Base-by-base conservation (phyloP, 2,329 filamentous ascomycete species). In the Graphilbum fragrans region DNA sequence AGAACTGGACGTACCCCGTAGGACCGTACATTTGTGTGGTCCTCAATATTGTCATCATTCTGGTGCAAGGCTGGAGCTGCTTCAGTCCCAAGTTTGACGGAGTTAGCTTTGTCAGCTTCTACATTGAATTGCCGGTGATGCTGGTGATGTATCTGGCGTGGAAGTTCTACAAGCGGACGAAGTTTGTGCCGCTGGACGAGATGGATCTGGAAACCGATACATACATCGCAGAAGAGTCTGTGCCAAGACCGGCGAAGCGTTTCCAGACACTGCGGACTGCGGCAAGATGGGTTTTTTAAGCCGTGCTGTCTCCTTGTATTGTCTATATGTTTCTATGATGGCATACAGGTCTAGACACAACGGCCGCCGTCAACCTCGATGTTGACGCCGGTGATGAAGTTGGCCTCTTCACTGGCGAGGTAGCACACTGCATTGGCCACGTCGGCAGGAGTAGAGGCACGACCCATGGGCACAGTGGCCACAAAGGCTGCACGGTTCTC, bases 321-420 rank as follows among this genome's bases (percentile, higher is more conserved):
- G 25, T 27, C 7, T 7, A 12, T 12, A 8, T 27, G 25, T 12
- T 27, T 7, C 12, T 27, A 8, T 27, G 25, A 27, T 27, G n/a
- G n/a, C n/a, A n/a, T n/a, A n/a, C n/a, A 27, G 25, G 25, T 12
- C 25, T 43, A 47, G 7, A 48, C 44, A 41, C 46, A 48, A 3
- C 46, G 46, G 1, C 46, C 46, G 4, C 46, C 46, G 19, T 48
- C 42, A 5, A 81, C 72, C 41, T 82, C 73, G 46, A 86, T 62
- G 47, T 82, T 80, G n/a, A 79, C 68, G 1, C 82, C 82, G 0
- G 80, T 85, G 47, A 87, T 73, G 51, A 86, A 86, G 3, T 64
- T 68, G 0, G 77, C 78, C 53, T 86, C 82, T 22, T 85, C 77
- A 45, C 78, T 82, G 2, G 78, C 79, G 36, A 87, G 57, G 54